Evolutionary conservation across 2,329 filamentous ascomycete genomes (phyloP).

Genomic region (Neofusicoccum parvum): DNA sequence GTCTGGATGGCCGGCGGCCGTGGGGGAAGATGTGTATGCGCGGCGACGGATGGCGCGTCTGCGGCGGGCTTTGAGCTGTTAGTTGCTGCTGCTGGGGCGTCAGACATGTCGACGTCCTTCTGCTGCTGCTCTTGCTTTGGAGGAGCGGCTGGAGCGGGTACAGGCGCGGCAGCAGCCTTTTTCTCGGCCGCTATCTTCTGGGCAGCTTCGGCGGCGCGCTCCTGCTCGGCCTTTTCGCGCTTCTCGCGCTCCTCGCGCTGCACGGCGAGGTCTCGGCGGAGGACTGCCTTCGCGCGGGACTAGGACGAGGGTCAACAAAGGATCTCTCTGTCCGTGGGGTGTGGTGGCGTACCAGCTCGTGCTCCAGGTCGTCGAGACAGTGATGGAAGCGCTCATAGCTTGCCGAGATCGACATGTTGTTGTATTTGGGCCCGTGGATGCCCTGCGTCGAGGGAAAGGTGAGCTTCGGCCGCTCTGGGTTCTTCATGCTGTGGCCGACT

Average conservation of each 20-base stretch:
- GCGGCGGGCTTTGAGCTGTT: neutral
- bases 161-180: neutral
- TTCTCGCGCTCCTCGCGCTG: slow-evolving; percentile 38
- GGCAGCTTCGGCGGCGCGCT: slow-evolving; percentile 9
- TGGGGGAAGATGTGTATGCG: slow-evolving; percentile 14
- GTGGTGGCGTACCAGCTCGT: slow-evolving; percentile 42
- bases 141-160: neutral
- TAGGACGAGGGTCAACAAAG: neutral
- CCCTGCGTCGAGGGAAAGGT: slow-evolving; percentile 46
- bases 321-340: neutral
- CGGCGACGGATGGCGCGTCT: slow-evolving; percentile 5
- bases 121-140: slow-evolving; percentile 9
- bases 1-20: slow-evolving; percentile 25
- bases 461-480: slow-evolving; percentile 21
- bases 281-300: slow-evolving; percentile 35
- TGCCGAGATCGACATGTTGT: slow-evolving; percentile 43
- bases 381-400: slow-evolving; percentile 50
- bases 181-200: slow-evolving; percentile 3
- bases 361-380: slow-evolving; percentile 55
- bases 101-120: slow-evolving; percentile 18
- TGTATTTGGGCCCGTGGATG: slow-evolving; percentile 45
- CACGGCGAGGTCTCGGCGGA: slow-evolving; percentile 41
- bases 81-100: slow-evolving; percentile 5
- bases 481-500: slow-evolving; percentile 17
- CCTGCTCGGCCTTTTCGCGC: slow-evolving; percentile 37